Conservation (phyloP, 768 basidiomycete genomes). For the Candolleomyces efflorescens region DNA sequence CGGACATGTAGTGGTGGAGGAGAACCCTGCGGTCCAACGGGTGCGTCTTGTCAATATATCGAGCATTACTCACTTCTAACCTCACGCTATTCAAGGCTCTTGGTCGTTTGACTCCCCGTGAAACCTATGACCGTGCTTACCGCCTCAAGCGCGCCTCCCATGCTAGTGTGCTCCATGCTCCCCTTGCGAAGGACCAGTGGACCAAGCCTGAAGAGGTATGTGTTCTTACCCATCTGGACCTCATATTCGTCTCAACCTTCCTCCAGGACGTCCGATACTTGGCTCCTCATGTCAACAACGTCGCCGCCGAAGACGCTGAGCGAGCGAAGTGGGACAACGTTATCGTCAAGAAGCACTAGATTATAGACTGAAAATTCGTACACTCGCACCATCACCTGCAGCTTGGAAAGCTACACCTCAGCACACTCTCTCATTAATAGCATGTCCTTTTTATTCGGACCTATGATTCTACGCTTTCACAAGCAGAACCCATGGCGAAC, state of each 20-base stretch:
- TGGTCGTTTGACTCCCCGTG: constrained; percentile 68
- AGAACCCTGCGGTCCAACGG: constrained; percentile 72
- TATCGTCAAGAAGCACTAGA: constrained; percentile 65
- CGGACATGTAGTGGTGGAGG: constrained; percentile 57
- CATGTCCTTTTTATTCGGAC: neutral
- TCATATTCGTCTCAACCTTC: constrained; percentile 1
- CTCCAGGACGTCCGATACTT: constrained; percentile 88
- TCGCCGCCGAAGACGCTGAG: constrained; percentile 74
- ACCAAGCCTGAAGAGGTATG: constrained; percentile 66
- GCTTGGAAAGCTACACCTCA: neutral
- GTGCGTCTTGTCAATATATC: constrained; percentile 33
- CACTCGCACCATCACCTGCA: too few species aligned
- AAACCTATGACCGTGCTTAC: constrained; percentile 88
- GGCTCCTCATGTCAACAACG: constrained; percentile 66
- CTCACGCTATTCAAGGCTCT: constrained; percentile 57
- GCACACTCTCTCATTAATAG: neutral
- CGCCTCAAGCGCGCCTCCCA: constrained; percentile 85
- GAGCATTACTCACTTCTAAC: neutral
- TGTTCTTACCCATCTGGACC: neutral
- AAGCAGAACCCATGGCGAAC: neutral
- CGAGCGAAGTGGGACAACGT: constrained; percentile 78
- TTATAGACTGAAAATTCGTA: constrained; percentile 4
- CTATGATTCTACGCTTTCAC: neutral
- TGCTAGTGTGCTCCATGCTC: constrained; percentile 70
- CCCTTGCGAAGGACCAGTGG: constrained; percentile 83